Conservation (phyloP, 371 early-diverging fungal genomes). For the Apophysomyces sp. region DNA sequence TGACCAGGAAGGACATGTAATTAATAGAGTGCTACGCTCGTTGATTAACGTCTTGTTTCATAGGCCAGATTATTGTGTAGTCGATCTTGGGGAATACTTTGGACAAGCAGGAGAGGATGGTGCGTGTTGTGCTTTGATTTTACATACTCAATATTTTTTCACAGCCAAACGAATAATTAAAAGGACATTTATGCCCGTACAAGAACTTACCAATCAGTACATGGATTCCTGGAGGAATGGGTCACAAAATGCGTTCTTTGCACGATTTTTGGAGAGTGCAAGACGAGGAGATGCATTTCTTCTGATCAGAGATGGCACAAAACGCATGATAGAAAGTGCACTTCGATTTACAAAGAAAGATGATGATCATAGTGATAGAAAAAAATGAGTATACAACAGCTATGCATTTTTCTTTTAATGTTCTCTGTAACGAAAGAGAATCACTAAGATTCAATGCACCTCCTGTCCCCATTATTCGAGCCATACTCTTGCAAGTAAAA, state of each 20-base stretch:
- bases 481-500: too few relatives aligned
- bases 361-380: slow-evolving; percentile 6
- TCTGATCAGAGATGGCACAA: slow-evolving; percentile 24
- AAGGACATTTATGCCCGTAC: slow-evolving; percentile 15
- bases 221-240: neutral
- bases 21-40: neutral
- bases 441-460: too few relatives aligned
- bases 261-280: slow-evolving; percentile 6
- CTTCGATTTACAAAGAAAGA: slow-evolving; percentile 3
- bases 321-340: slow-evolving; percentile 13
- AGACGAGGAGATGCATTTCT: slow-evolving; percentile 25
- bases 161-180: slow-evolving; percentile 16
- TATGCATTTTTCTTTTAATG: too few relatives aligned
- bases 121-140: slow-evolving; percentile 6
- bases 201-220: slow-evolving; percentile 15
- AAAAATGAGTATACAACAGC: neutral
- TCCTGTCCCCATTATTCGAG: too few relatives aligned
- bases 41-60: neutral
- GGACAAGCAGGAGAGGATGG: slow-evolving; percentile 22
- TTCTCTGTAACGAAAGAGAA: too few relatives aligned
- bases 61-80: slow-evolving; percentile 22
- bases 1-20: slow-evolving; percentile 19
- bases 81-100: slow-evolving; percentile 20
- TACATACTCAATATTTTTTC: neutral
- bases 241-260: neutral